Evolutionary conservation across 257 asterid genomes (phyloP).

Genomic region (Schizonepeta tenuifolia): DNA sequence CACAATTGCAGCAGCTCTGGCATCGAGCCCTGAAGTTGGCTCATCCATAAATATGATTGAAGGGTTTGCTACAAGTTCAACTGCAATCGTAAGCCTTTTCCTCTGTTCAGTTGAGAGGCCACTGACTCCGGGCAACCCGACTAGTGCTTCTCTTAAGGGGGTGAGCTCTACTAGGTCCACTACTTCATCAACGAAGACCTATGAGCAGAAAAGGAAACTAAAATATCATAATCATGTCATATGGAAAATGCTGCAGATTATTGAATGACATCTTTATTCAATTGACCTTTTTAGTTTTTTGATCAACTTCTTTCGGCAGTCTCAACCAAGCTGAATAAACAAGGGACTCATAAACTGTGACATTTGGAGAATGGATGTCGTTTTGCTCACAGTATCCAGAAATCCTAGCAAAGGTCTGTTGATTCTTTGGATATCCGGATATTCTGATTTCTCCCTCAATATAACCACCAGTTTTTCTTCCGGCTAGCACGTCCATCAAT

Average conservation of each 20-base stretch:
- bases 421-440: constrained; percentile 54
- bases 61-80: constrained; percentile 70
- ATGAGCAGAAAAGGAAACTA: constrained; percentile 26
- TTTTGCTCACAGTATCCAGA: constrained; percentile 44
- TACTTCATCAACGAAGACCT: constrained; percentile 61
- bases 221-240: constrained; percentile 6
- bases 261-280: neutral
- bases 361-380: constrained; percentile 43
- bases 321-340: constrained; percentile 59
- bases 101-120: constrained; percentile 66
- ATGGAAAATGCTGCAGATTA: neutral
- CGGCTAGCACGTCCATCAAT: constrained; percentile 59
- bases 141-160: constrained; percentile 48
- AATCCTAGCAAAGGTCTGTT: constrained; percentile 38
- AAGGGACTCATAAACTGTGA: constrained; percentile 41
- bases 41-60: constrained; percentile 69
- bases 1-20: constrained; percentile 70
- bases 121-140: constrained; percentile 63
- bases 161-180: constrained; percentile 68
- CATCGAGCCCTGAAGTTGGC: constrained; percentile 68
- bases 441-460: constrained; percentile 55
- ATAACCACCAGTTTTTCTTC: constrained; percentile 65
- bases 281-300: constrained; percentile 46
- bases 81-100: constrained; percentile 70
- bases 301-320: constrained; percentile 53